Conservation (phyloP, 2,329 filamentous ascomycete genomes). For the Parascedosporium putredinis region DNA sequence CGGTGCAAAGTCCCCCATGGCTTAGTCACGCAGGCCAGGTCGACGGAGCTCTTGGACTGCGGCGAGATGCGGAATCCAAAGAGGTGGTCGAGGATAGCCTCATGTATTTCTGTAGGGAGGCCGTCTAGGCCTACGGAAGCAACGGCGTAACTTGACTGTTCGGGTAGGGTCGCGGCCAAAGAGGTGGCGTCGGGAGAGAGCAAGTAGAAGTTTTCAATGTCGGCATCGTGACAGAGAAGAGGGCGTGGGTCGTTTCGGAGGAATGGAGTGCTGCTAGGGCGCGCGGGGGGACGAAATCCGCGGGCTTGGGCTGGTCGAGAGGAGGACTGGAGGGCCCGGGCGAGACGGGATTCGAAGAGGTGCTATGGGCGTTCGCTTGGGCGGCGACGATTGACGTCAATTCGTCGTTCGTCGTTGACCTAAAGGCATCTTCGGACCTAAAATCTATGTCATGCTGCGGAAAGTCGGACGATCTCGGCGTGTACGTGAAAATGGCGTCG, state of each 20-base stretch:
- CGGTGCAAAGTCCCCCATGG: slow-evolving; percentile 56
- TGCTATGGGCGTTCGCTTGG: slow-evolving; percentile 12
- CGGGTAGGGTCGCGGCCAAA: neutral
- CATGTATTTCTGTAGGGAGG: slow-evolving; percentile 61
- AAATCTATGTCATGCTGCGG: neutral
- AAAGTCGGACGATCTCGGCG: neutral
- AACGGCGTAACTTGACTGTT: neutral
- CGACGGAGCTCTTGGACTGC: slow-evolving; percentile 43
- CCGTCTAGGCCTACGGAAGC: slow-evolving; percentile 25
- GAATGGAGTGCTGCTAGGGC: slow-evolving; percentile 51
- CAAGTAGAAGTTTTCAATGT: neutral
- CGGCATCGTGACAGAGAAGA: neutral
- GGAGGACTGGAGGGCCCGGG: slow-evolving; percentile 43
- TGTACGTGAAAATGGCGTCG: slow-evolving; percentile 2
- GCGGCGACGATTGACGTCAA: slow-evolving; percentile 22
- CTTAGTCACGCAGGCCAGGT: slow-evolving; percentile 41
- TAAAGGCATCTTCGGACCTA: neutral
- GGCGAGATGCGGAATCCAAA: slow-evolving; percentile 59
- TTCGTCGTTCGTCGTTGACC: slow-evolving; percentile 18
- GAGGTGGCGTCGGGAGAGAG: neutral
- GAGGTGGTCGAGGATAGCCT: slow-evolving; percentile 59
- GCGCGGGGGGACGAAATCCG: slow-evolving; percentile 39
- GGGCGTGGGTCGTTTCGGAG: slow-evolving; percentile 34
- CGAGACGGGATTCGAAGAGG: slow-evolving; percentile 43
- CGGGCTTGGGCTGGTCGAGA: slow-evolving; percentile 33